Evolutionary conservation across 805 yeast genomes (phyloP).

Genomic region (Yarrowia keelungensis): DNA sequence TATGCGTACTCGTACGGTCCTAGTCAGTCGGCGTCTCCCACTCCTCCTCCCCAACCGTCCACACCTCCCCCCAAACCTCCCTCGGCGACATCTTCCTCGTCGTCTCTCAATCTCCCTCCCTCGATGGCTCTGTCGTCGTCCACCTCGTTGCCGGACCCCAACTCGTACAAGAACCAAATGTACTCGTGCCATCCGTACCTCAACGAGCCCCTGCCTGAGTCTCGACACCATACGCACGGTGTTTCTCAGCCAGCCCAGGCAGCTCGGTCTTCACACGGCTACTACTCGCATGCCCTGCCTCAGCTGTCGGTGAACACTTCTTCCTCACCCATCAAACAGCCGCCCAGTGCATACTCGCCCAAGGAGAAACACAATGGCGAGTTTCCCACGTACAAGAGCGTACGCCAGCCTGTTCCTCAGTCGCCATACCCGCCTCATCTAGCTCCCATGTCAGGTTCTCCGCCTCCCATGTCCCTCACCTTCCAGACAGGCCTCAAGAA

Average conservation of each 20-base stretch:
- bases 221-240: conserved; percentile 29
- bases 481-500: conserved; percentile 76
- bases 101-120: background rate
- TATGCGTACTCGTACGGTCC: conserved; percentile 19
- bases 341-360: conserved; percentile 34
- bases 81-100: conserved; percentile 1
- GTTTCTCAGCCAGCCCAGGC: conserved; percentile 36
- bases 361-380: conserved; percentile 23
- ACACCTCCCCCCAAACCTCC: conserved; percentile 10
- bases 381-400: conserved; percentile 16
- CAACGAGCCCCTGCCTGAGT: conserved; percentile 36
- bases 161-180: conserved; percentile 21
- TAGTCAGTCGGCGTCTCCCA: background rate
- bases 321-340: conserved; percentile 28
- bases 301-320: conserved; percentile 30
- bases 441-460: conserved; percentile 28
- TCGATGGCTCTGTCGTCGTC: conserved; percentile 6
- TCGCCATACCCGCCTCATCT: conserved; percentile 27
- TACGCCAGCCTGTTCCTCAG: conserved; percentile 17
- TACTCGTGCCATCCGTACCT: conserved; percentile 31
- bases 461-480: conserved; percentile 44
- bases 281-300: conserved; percentile 35
- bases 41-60: conserved; percentile 1
- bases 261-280: conserved; percentile 21
- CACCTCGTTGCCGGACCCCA: conserved; percentile 18